Evolutionary conservation across 345 rosid genomes (phyloP), one percentile per base, ranked within the genome.

Genomic region (Citrus inodora): DNA sequence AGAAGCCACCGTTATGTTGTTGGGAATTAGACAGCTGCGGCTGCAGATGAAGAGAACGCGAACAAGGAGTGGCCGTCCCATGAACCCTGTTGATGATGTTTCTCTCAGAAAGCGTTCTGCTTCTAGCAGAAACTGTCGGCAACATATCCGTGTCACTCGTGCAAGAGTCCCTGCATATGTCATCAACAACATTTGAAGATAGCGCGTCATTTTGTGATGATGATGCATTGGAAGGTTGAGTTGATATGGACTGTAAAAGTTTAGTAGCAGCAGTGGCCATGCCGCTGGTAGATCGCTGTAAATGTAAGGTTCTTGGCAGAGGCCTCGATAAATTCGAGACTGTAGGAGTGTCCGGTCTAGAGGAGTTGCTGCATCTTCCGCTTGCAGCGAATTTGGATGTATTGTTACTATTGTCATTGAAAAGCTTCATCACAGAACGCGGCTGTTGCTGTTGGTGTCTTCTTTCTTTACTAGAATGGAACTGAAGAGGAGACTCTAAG

Each of bases 191-290:
- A 11, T 11, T 33, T 2, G 4, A 46, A 46, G 77, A 66, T 10
- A 40, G 22, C 60, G 62, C 35, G 71, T 66, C 65, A 4, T 67
- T 73, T 55, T n/a, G 73, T 4, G 79, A 67, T 27, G 78, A 64
- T 70, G 21, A 0, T 78, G 46, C 37, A 9, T 17, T 33, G 21
- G n/a, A 76, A 70, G 65, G 64, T 25, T 42, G 80, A 82, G 73
- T 64, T 0, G 90, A 82, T 67, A 80, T 51, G 3, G 88, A 86
- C 53, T 89, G 89, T 51, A 95, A 81, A 65, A 95, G 89, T 87
- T 85, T 93, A 0, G 92, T 78, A n/a, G 98, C 98, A 6, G 95
- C 90, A 0, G 90, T 82, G 37, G 83, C 58, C 8, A 73, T 78
- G 65, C 25, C 66, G 63, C 78, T 76, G 40, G 76, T 27, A 3